Conservation (phyloP, 768 basidiomycete genomes). For the Pleurotus tuber-regium region DNA sequence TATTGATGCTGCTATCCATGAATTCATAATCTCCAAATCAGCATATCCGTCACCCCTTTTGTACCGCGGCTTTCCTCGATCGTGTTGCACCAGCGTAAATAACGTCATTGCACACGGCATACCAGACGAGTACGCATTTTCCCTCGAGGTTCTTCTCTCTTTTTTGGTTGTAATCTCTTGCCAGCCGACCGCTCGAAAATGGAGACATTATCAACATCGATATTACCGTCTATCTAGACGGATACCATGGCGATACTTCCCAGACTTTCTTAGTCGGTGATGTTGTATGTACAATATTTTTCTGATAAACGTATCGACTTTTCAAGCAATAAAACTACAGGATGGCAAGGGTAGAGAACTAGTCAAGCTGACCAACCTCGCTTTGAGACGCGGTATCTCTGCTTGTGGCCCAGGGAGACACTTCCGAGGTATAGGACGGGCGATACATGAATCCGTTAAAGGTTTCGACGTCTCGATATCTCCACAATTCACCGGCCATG, state of each 20-base stretch:
- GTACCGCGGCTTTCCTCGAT: conserved; percentile 73
- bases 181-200: conserved; percentile 73
- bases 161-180: conserved; percentile 6
- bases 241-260: conserved; percentile 90
- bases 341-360: conserved; percentile 70
- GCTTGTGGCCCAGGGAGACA: conserved; percentile 72
- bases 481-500: conserved; percentile 78
- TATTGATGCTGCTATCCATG: conserved; percentile 73
- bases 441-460: conserved; percentile 42
- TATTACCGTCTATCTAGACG: conserved; percentile 78
- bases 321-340: conserved; percentile 32
- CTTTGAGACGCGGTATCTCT: conserved; percentile 66
- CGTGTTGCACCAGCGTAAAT: conserved; percentile 84
- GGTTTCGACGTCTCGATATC: conserved; percentile 55
- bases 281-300: conserved; percentile 46
- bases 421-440: conserved; percentile 68
- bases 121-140: conserved; percentile 71
- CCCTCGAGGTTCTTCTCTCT: background rate
- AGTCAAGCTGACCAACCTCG: conserved; percentile 56
- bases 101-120: conserved; percentile 88
- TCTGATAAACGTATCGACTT: background rate
- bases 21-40: conserved; percentile 59
- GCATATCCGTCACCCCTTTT: conserved; percentile 88
- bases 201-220: conserved; percentile 91
- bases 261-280: conserved; percentile 78